Evolutionary conservation across 2,329 filamentous ascomycete species (phyloP).

Genomic region (Colletotrichum noveboracense): DNA sequence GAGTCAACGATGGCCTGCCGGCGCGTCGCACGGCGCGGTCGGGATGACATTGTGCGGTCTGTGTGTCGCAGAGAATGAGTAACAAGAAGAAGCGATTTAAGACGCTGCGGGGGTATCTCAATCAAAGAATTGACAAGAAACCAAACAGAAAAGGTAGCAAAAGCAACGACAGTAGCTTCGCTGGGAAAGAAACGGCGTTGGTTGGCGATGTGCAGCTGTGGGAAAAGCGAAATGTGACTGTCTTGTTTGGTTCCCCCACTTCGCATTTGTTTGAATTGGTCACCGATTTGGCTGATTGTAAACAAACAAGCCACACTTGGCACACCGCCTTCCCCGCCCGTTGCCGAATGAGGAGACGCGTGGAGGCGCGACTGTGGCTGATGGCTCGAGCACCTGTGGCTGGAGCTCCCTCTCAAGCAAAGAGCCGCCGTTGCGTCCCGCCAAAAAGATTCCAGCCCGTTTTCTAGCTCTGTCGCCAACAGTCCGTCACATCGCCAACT

Average conservation of each 20-base stretch:
- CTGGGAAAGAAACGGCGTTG: neutral
- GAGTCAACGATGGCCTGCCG: slow-evolving; percentile 79
- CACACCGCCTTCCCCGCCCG: neutral
- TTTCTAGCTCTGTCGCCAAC: neutral
- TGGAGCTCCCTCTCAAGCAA: neutral
- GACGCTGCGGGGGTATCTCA: slow-evolving; percentile 8
- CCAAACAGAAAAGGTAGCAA: neutral
- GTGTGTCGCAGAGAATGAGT: neutral
- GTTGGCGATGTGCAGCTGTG: neutral
- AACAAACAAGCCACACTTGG: slow-evolving; percentile 21
- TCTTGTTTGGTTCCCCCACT: slow-evolving; percentile 21
- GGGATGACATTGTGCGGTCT: slow-evolving; percentile 26
- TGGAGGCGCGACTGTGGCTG: slow-evolving; percentile 13
- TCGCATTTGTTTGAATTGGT: slow-evolving; percentile 22
- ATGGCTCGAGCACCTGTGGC: neutral
- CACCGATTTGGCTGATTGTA: slow-evolving; percentile 22
- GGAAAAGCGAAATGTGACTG: slow-evolving; percentile 5
- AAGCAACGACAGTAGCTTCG: neutral
- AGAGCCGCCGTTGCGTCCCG: neutral
- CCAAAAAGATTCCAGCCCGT: neutral
- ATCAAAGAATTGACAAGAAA: neutral
- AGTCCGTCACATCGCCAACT: neutral
- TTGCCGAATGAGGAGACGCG: neutral
- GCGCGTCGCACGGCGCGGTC: slow-evolving; percentile 59
- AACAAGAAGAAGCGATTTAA: neutral